These are phyloP conservation scores for Bremia lactucae DNA, from an alignment of 352 stramenopile species.

Conservation along the genomic window DNA sequence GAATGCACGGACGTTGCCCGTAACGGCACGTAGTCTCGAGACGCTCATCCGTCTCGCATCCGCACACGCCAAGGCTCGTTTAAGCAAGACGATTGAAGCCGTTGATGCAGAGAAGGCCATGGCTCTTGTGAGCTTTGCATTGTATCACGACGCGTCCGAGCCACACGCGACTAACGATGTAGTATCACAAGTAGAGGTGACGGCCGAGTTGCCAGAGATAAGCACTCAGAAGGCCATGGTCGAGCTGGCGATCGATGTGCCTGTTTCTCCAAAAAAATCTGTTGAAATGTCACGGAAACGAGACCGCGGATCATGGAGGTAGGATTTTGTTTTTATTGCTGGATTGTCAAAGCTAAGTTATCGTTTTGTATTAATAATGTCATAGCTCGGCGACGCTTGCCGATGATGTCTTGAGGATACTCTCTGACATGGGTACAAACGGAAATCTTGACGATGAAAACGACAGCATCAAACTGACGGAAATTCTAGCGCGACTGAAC, in stretches of 20 bases:
- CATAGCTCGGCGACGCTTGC: constrained; percentile 43
- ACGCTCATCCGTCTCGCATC: constrained; percentile 98
- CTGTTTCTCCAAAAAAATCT: constrained; percentile 11
- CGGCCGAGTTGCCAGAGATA: constrained; percentile 5
- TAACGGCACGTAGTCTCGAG: constrained; percentile 97
- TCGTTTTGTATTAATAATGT: constrained; percentile 5
- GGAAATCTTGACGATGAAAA: constrained; percentile 52
- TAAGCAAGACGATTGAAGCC: constrained; percentile 83
- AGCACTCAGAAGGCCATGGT: constrained; percentile 16
- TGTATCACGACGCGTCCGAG: constrained; percentile 92
- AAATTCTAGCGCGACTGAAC: constrained; percentile 53
- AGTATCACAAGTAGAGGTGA: constrained; percentile 8
- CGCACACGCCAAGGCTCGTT: constrained; percentile 93
- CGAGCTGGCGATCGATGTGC: constrained; percentile 22
- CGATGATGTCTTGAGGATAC: constrained; percentile 48
- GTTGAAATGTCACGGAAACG: constrained; percentile 44
- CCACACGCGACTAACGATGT: constrained; percentile 14
- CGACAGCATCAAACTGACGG: constrained; percentile 47
- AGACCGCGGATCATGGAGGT: constrained; percentile 53
- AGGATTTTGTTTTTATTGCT: constrained; percentile 7
- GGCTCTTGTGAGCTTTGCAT: constrained; percentile 94
- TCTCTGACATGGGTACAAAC: constrained; percentile 47
- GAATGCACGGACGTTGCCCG: constrained; percentile 86
- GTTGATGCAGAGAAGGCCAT: constrained; percentile 87
- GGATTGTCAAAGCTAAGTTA: not conserved